These are phyloP conservation scores for Rosa lucieae DNA, from an alignment of 306 rosid species.

Conservation along the genomic window DNA sequence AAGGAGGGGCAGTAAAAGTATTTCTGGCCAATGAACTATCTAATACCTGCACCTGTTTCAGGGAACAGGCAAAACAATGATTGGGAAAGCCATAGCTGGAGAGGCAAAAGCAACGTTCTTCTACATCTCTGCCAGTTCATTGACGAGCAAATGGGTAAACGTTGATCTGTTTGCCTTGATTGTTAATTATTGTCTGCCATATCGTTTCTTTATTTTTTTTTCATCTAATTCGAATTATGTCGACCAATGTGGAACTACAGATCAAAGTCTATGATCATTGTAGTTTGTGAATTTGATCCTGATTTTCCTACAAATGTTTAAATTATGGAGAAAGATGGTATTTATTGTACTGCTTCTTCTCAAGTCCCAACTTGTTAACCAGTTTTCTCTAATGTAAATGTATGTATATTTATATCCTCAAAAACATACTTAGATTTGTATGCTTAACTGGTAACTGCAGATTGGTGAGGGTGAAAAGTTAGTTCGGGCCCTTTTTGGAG, in stretches of 20 bases:
- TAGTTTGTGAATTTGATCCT: constrained; percentile 24
- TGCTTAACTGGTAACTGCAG: constrained; percentile 42
- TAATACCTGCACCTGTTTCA: constrained; percentile 35
- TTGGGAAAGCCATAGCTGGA: constrained; percentile 99
- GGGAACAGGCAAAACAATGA: constrained; percentile 99
- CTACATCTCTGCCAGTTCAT: constrained; percentile 92
- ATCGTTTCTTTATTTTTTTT: background rate
- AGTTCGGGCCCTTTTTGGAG: constrained; percentile 93
- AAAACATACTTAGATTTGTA: constrained; percentile 21
- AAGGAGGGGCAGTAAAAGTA: constrained; percentile 11
- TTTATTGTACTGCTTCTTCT: background rate
- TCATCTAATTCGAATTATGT: background rate
- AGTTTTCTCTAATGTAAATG: background rate
- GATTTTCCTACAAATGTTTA: constrained; percentile 11
- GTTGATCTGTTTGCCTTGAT: constrained; percentile 23
- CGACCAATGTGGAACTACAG: constrained; percentile 10
- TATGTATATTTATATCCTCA: constrained; percentile 3
- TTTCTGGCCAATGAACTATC: constrained; percentile 23
- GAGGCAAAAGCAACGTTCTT: constrained; percentile 98
- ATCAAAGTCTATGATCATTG: constrained; percentile 2
- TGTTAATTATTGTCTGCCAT: background rate
- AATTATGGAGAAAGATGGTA: constrained; percentile 5
- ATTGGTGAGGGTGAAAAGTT: constrained; percentile 99
- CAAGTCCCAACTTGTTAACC: constrained; percentile 12
- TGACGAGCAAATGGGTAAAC: constrained; percentile 98